Conservation (phyloP, 1,139 yeast genomes). For the Sugiyamaella sp. region DNA sequence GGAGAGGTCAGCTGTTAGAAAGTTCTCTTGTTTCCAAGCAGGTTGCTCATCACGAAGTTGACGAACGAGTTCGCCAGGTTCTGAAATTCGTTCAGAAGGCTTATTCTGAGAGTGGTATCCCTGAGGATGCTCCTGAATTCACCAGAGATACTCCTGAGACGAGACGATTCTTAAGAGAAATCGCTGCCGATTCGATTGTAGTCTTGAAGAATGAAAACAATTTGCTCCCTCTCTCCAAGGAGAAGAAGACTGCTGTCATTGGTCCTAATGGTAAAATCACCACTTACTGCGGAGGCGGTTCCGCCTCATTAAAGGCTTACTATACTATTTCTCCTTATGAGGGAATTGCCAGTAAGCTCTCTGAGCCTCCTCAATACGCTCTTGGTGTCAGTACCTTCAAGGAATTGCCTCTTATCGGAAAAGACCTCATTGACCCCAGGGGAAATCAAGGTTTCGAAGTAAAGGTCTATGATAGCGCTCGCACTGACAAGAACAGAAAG, state of each 20-base stretch:
- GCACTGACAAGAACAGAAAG: slow-evolving; percentile 41
- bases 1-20: slow-evolving; percentile 47
- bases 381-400: slow-evolving; percentile 46
- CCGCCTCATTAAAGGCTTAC: slow-evolving; percentile 53
- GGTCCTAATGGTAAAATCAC: slow-evolving; percentile 55
- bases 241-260: slow-evolving; percentile 50
- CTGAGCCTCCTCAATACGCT: slow-evolving; percentile 41
- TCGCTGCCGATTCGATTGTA: slow-evolving; percentile 55
- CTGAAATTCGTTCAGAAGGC: slow-evolving; percentile 52
- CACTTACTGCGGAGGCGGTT: slow-evolving; percentile 56
- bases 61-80: slow-evolving; percentile 52
- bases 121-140: slow-evolving; percentile 48
- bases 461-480: slow-evolving; percentile 49
- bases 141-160: slow-evolving; percentile 53
- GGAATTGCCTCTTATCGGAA: slow-evolving; percentile 41
- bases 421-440: slow-evolving; percentile 32
- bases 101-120: slow-evolving; percentile 47
- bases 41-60: slow-evolving; percentile 36
- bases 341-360: slow-evolving; percentile 45
- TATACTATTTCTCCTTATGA: slow-evolving; percentile 53
- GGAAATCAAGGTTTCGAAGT: slow-evolving; percentile 51
- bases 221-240: slow-evolving; percentile 48
- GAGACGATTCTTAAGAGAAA: slow-evolving; percentile 48
- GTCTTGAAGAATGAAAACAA: slow-evolving; percentile 54
- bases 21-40: slow-evolving; percentile 32